Evolutionary conservation across 2,329 filamentous ascomycete species (phyloP).

Genomic region (Penicillium sp.): DNA sequence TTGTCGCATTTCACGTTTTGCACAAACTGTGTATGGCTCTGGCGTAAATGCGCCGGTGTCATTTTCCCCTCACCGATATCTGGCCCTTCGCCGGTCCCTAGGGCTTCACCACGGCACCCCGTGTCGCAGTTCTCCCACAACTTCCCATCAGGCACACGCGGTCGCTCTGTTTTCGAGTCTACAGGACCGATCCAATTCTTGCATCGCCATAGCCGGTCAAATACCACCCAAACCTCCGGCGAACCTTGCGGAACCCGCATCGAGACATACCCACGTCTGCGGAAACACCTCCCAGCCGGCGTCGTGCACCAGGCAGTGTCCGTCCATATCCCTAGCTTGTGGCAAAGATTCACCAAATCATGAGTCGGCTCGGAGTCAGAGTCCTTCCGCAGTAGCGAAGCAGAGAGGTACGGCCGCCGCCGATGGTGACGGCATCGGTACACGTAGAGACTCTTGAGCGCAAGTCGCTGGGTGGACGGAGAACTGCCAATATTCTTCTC

Average conservation of each 20-base stretch:
- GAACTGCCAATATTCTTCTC: constrained; percentile 45
- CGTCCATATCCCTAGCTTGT: constrained; percentile 65
- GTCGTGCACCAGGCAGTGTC: constrained; percentile 68
- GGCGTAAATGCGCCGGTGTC: constrained; percentile 59
- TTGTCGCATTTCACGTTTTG: constrained; percentile 61
- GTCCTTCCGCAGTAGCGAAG: constrained; percentile 61
- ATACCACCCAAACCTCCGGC: constrained; percentile 67
- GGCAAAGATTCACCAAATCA: constrained; percentile 64
- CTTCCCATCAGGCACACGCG: constrained; percentile 55
- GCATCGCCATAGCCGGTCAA: constrained; percentile 64
- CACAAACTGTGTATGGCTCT: constrained; percentile 60
- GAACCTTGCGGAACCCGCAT: constrained; percentile 61
- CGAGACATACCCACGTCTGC: constrained; percentile 62
- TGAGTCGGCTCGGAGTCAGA: constrained; percentile 67
- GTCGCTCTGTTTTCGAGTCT: constrained; percentile 31
- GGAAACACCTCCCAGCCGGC: constrained; percentile 62
- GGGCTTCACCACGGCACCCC: constrained; percentile 61
- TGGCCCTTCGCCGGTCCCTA: constrained; percentile 56
- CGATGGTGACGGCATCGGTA: constrained; percentile 69
- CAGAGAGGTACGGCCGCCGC: constrained; percentile 63
- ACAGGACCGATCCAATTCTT: constrained; percentile 63
- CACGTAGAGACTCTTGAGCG: constrained; percentile 65
- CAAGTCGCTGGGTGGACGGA: constrained; percentile 49
- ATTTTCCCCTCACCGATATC: constrained; percentile 60
- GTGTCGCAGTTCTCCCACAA: constrained; percentile 63